These are phyloP conservation scores for Sclerotinia spermophila DNA, from an alignment of 2,329 filamentous ascomycete species.

Conservation along the genomic window DNA sequence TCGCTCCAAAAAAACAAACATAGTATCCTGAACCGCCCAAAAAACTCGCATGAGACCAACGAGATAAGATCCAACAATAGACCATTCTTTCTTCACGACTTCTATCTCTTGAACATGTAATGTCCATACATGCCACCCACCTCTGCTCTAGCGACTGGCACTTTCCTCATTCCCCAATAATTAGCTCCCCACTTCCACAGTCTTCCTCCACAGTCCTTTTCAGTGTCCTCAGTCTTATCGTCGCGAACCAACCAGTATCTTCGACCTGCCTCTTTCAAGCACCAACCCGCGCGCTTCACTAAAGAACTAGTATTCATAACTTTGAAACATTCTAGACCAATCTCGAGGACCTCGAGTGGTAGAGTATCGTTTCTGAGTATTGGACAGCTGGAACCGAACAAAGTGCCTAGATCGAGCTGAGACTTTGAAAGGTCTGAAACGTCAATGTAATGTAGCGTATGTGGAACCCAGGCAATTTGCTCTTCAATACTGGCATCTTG, in stretches of 20 bases:
- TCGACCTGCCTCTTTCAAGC: slow-evolving; percentile 62
- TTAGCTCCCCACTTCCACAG: slow-evolving; percentile 82
- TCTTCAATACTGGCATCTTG: slow-evolving; percentile 34
- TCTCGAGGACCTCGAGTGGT: slow-evolving; percentile 73
- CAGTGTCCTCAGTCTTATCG: slow-evolving; percentile 23
- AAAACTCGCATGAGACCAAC: neutral
- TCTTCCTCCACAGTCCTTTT: slow-evolving; percentile 53
- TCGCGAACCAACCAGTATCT: slow-evolving; percentile 62
- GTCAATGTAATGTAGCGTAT: slow-evolving; percentile 70
- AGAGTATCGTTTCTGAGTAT: slow-evolving; percentile 58
- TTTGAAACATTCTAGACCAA: slow-evolving; percentile 65
- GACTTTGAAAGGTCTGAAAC: slow-evolving; percentile 66
- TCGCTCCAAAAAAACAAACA: neutral
- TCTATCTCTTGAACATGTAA: slow-evolving; percentile 52
- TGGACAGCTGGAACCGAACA: slow-evolving; percentile 49
- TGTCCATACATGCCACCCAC: slow-evolving; percentile 57
- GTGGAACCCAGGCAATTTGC: slow-evolving; percentile 48
- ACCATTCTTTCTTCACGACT: neutral
- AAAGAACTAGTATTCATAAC: slow-evolving; percentile 53
- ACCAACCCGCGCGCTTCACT: slow-evolving; percentile 56
- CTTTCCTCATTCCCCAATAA: slow-evolving; percentile 79
- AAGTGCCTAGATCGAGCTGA: slow-evolving; percentile 54
- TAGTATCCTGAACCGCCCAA: neutral
- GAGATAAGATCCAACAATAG: neutral
- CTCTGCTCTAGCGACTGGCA: slow-evolving; percentile 52